phyloP scores from a whole-genome alignment of 2,329 filamentous ascomycete species.

The Septoria linicola region DNA sequence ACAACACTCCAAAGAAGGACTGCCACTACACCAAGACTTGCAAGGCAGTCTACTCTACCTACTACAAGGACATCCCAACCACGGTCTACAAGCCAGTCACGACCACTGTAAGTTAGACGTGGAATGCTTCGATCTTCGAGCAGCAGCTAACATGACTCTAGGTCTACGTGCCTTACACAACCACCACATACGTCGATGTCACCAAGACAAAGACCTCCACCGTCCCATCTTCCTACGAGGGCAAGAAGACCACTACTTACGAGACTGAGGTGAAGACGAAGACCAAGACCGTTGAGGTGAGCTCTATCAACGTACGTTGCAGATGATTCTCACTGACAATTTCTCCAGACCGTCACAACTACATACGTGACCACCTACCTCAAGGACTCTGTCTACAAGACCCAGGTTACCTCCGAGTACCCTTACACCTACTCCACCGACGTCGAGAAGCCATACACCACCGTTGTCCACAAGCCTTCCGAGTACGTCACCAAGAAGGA shows the following conservation, averaged over 20 bases:
- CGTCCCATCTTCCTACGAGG: slow-evolving; percentile 14
- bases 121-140: too few relatives aligned
- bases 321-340: not conserved
- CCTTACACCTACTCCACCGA: slow-evolving; percentile 12
- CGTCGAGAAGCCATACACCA: slow-evolving; percentile 9
- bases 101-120: slow-evolving; percentile 4
- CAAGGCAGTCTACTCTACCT: slow-evolving; percentile 12
- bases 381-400: not conserved
- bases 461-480: slow-evolving; percentile 1
- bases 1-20: slow-evolving; percentile 7
- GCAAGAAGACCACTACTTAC: slow-evolving; percentile 5
- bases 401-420: slow-evolving; percentile 1
- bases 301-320: not conserved
- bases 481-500: not conserved
- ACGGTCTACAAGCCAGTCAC: slow-evolving; percentile 10
- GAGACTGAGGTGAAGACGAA: slow-evolving; percentile 9
- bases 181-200: slow-evolving; percentile 7
- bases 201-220: not conserved
- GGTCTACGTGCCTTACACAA: slow-evolving; percentile 13
- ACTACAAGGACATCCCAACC: slow-evolving; percentile 16
- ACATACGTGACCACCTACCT: slow-evolving; percentile 9
- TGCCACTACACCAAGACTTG: slow-evolving; percentile 20
- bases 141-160: too few relatives aligned
- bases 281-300: slow-evolving; percentile 13
- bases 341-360: slow-evolving; percentile 1